Conservation (phyloP, 2,329 filamentous ascomycete species). For the Gaeumannomyces tritici region DNA sequence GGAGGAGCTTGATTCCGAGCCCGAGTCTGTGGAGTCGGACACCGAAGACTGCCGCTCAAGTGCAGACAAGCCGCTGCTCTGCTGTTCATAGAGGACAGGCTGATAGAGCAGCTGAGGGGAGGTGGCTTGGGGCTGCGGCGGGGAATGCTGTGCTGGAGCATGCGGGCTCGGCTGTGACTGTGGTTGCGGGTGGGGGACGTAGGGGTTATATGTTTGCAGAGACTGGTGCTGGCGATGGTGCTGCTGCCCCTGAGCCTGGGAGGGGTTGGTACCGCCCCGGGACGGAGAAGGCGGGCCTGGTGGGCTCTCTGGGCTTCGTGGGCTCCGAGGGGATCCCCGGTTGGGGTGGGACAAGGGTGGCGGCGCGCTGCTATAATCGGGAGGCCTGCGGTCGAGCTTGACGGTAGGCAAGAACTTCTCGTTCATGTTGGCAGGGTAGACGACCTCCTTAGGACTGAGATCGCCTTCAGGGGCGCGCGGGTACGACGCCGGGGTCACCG, state of each 20-base stretch:
- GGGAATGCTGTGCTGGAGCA: neutral
- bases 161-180: neutral
- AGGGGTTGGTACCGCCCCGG: neutral
- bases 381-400: constrained; percentile 21
- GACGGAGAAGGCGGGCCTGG: constrained; percentile 1
- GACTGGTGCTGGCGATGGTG: neutral
- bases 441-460: constrained; percentile 23
- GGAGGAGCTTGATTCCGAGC: constrained; percentile 21
- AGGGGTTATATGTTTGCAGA: neutral
- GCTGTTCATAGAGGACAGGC: neutral
- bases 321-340: neutral
- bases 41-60: constrained; percentile 15
- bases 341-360: neutral
- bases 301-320: neutral
- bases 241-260: constrained; percentile 1
- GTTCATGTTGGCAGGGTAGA: constrained; percentile 24
- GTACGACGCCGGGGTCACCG: constrained; percentile 9
- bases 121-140: neutral
- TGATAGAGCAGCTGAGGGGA: neutral
- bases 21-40: constrained; percentile 17
- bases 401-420: constrained; percentile 31
- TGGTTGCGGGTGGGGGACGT: neutral
- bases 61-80: neutral
- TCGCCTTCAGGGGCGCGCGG: constrained; percentile 10
- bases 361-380: constrained; percentile 2